Evolutionary conservation across 2,329 filamentous ascomycete species (phyloP), one percentile per base, ranked within the genome.

Genomic region (Alternaria alternata): DNA sequence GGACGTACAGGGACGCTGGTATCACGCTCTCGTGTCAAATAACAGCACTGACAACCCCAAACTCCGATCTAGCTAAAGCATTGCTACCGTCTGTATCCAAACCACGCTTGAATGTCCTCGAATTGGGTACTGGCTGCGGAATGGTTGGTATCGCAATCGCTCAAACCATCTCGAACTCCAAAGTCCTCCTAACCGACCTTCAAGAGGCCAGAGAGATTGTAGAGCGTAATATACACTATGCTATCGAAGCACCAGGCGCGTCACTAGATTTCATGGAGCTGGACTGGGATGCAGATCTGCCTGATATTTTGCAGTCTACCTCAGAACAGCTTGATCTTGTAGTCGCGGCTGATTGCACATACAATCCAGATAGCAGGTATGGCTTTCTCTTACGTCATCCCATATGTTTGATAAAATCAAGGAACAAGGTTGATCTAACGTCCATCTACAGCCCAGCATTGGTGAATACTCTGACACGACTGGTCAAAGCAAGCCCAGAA

Each of bases 341-440:
- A 22, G 73, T 91, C 4, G 85, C 91, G 1, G 88, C 88, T 2
- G 90, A 92, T 73, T 92, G 90, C 76, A 92, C 89, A 2, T 92
- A 92, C 78, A 92, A 92, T 73, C 81, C 85, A 16, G 88, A 90
- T 68, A 89, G 87, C 69, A 76, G 74, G 75, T 77, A 58, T 34
- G 67, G 28, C 18, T 2, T 44, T 22, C 32, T 22, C 11, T 44
- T 30, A 16, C 26, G 11, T 30, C n/a, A 14, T 24, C 4, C 18
- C 30, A 18, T 47, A 28, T 28, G 8, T 42, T 41, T 5, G 9
- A 53, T n/a, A 12, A 4, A 24, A 16, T 42, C 20, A 14, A 16
- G 3, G 5, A 42, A 42, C 11, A 42, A 30, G 1, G 12, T 5
- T 36, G 20, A 16, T 38, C 46, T 49, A 14, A 49, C 46, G 9